A percentile compares a stretch with the other conserved stretches of the same genome.
Conservation (phyloP, 768 basidiomycete species). For the Lactifluus rugatus region DNA sequence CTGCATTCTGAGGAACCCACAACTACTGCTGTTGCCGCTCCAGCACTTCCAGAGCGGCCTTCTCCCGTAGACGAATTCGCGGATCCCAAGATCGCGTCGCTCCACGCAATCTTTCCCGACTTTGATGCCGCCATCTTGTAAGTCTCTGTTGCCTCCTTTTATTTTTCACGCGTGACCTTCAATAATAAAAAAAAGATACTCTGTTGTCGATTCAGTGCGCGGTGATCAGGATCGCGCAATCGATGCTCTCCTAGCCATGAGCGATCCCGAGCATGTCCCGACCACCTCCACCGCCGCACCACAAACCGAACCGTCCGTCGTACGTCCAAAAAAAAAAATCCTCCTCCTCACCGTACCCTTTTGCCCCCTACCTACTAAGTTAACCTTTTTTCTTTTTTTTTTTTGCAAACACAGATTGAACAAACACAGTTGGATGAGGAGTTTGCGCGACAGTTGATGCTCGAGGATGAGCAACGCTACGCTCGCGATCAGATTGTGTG, state of each 20-base stretch:
- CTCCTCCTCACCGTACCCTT: too few species aligned
- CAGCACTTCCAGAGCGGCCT: background rate
- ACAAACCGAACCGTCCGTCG: background rate
- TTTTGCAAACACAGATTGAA: slow-evolving; percentile 25
- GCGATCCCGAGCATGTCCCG: slow-evolving; percentile 63
- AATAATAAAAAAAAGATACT: background rate
- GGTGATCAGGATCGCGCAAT: slow-evolving; percentile 67
- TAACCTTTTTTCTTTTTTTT: too few species aligned
- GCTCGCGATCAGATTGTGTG: slow-evolving; percentile 20
- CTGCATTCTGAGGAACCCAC: background rate
- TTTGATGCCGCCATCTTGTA: slow-evolving; percentile 18
- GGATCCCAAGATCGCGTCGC: slow-evolving; percentile 16
- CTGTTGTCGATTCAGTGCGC: slow-evolving; percentile 60
- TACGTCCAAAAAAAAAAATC: too few species aligned
- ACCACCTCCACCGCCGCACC: slow-evolving; percentile 20
- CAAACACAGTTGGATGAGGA: slow-evolving; percentile 74
- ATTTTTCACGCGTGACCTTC: background rate
- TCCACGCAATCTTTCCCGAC: slow-evolving; percentile 20
- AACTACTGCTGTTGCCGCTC: background rate
- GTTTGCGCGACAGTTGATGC: slow-evolving; percentile 58
- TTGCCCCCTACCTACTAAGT: too few species aligned
- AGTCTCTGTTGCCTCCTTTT: background rate
- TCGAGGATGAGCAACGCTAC: slow-evolving; percentile 38
- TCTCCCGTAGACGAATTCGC: slow-evolving; percentile 14
- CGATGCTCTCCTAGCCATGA: slow-evolving; percentile 75